Base-by-base conservation (phyloP, 116 monocot genomes). In the Dioscorea cayenensis region DNA sequence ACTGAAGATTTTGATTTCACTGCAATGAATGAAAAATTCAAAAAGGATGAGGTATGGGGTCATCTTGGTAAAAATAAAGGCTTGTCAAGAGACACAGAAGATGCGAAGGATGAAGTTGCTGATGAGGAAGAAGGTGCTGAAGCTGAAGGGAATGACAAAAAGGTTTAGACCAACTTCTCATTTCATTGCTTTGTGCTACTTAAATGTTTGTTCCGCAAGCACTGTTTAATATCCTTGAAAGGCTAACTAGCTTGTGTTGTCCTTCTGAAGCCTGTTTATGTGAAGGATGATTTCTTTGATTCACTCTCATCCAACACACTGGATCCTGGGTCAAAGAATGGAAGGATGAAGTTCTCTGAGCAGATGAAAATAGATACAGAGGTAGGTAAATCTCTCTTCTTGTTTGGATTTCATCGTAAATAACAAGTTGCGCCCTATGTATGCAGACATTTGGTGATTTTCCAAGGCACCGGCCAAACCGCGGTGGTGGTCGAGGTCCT, bases 21-120 rank as follows among this genome's bases (percentile, higher is more conserved):
- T 27, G 91, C 91, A 60, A 91, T 91, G 91, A 91, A 91, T 66
- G 91, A 91, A 70, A 91, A 91, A 69, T 91, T 91, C 69, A 91
- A 91, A 70, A 91, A 91, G 74, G 91, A 91, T 73, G 91, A 91
- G 81, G 87, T 91, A 2, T 91, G 91, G 91, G 91, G 83, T 73
- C 85, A 87, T 81, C 83, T 91, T 32, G 85, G 91, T 64, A 91
- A 87, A 70, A 81, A 72, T 55, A 85, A 79, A 73, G 21, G 69
- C 64, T 84, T 76, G 22, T 35, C 28, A 27, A 74, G 75, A 0
- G 86, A 83, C 32, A 66, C 7, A 2, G 87, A 90, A 36, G 67
- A 67, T 20, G 21, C 35, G 18, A 65, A 76, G 20, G 84, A 84
- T 22, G 79, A 84, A 51, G 79, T 76, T 36, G 77, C 28, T 76